A percentile compares a stretch with the other conserved stretches of the same genome.
These are phyloP conservation scores for Emmonsiellopsis sp. DNA, from an alignment of 2,329 filamentous ascomycete genomes.

Conservation along the genomic window DNA sequence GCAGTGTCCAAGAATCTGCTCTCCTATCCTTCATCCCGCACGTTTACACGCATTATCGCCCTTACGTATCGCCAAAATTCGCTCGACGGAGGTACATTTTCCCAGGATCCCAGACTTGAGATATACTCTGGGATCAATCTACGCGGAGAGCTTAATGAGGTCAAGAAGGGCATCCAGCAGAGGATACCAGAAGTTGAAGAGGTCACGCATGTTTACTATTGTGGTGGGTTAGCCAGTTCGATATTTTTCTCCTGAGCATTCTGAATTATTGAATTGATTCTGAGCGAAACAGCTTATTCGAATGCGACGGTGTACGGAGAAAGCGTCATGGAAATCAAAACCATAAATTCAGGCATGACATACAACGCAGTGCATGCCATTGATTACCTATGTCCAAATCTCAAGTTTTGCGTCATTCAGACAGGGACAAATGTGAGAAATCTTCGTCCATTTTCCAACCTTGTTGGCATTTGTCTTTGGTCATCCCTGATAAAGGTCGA, in stretches of 20 bases:
- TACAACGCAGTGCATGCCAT: slow-evolving; percentile 30
- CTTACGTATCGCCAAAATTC: slow-evolving; percentile 16
- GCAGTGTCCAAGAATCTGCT: slow-evolving; percentile 17
- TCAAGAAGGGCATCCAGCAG: slow-evolving; percentile 24
- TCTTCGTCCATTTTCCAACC: slow-evolving; percentile 21
- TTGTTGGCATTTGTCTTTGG: background rate
- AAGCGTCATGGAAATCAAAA: slow-evolving; percentile 23
- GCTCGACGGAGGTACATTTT: slow-evolving; percentile 11
- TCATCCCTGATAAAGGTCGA: background rate
- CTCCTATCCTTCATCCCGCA: slow-evolving; percentile 18
- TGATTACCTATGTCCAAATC: slow-evolving; percentile 27
- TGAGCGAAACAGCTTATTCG: slow-evolving; percentile 11
- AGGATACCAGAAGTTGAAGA: slow-evolving; percentile 27
- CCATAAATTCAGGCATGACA: slow-evolving; percentile 33
- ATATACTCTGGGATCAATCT: slow-evolving; percentile 18
- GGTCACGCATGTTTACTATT: slow-evolving; percentile 37
- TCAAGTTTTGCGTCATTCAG: slow-evolving; percentile 33
- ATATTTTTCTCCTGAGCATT: background rate
- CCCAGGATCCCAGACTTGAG: slow-evolving; percentile 13
- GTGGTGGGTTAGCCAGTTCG: slow-evolving; percentile 17
- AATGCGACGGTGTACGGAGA: slow-evolving; percentile 26
- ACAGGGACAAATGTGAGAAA: slow-evolving; percentile 31
- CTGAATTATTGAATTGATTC: background rate
- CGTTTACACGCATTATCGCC: slow-evolving; percentile 19
- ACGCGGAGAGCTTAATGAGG: slow-evolving; percentile 17